Percentiles rank a stretch among this genome's conserved stretches.
These are phyloP conservation scores for Podaxis rugospora DNA, from an alignment of 768 basidiomycete genomes.

Conservation along the genomic window DNA sequence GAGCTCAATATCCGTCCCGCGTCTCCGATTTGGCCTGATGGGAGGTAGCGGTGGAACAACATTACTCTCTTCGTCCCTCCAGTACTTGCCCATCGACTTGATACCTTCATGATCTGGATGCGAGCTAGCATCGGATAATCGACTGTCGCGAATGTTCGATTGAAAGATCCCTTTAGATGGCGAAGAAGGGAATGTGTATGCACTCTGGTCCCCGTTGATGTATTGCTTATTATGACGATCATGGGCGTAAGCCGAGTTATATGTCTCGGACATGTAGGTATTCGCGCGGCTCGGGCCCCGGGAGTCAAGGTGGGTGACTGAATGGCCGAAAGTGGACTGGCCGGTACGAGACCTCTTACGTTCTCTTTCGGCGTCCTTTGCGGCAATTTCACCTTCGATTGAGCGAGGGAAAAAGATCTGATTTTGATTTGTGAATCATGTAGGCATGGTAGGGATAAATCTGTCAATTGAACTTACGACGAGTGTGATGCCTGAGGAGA, in stretches of 20 bases:
- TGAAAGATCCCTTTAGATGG: conserved; percentile 25
- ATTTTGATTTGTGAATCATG: background rate
- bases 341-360: conserved; percentile 31
- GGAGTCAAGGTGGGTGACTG: conserved; percentile 16
- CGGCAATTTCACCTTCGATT: conserved; percentile 58
- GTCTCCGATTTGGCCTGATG: conserved; percentile 39
- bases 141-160: conserved; percentile 18
- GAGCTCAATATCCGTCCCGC: conserved; percentile 32
- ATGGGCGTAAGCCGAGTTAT: background rate
- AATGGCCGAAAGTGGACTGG: conserved; percentile 19
- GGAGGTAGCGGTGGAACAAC: conserved; percentile 23
- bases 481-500: conserved; percentile 73
- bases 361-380: conserved; percentile 41
- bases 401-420: conserved; percentile 87
- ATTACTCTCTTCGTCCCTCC: conserved; percentile 28
- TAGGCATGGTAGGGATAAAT: background rate
- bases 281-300: conserved; percentile 15
- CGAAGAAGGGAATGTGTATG: conserved; percentile 32
- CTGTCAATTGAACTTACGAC: conserved; percentile 40
- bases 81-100: conserved; percentile 10
- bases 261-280: background rate
- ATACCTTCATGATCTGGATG: background rate
- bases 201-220: conserved; percentile 13
- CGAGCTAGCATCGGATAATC: conserved; percentile 10
- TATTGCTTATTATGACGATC: conserved; percentile 9